phyloP scores from a whole-genome alignment of 1,284 basidiomycete species.

The Pisolithus thermaeus region DNA sequence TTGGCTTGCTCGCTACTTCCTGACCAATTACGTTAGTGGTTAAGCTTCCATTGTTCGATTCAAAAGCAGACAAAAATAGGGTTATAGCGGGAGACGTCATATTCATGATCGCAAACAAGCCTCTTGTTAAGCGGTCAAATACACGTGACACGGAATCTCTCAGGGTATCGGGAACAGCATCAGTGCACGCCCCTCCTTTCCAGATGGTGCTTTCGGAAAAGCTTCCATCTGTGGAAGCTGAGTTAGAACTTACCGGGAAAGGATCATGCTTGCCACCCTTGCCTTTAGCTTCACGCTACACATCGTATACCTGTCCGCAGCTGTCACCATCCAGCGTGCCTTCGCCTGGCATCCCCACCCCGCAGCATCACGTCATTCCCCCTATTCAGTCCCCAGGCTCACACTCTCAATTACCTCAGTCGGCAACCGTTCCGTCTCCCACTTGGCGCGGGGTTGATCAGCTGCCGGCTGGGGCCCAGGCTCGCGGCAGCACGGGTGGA shows the following conservation, averaged over 20 bases:
- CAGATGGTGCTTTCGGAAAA: constrained; percentile 19
- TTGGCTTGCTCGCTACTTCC: constrained; percentile 18
- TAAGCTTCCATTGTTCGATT: constrained; percentile 29
- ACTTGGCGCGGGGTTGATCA: constrained; percentile 27
- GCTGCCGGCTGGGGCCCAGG: constrained; percentile 7
- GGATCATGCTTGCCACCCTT: constrained; percentile 14
- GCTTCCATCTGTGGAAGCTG: constrained; percentile 13
- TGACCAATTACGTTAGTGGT: constrained; percentile 26
- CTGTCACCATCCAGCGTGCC: constrained; percentile 4
- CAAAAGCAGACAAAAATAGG: constrained; percentile 22
- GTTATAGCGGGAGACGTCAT: constrained; percentile 21
- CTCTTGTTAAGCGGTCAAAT: constrained; percentile 9
- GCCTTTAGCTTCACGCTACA: constrained; percentile 11
- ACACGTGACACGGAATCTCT: constrained; percentile 17
- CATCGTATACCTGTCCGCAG: constrained; percentile 13
- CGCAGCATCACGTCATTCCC: constrained; percentile 13
- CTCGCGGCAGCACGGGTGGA: constrained; percentile 12
- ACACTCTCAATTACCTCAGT: constrained; percentile 25
- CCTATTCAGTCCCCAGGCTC: constrained; percentile 8
- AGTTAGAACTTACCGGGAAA: constrained; percentile 13
- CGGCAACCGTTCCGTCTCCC: constrained; percentile 13
- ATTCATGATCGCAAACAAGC: constrained; percentile 19
- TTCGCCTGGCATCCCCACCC: constrained; percentile 16
- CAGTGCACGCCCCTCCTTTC: constrained; percentile 12
- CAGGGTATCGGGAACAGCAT: constrained; percentile 11